Conservation (phyloP, 2,329 filamentous ascomycete genomes). For the Aspergillus arachidicola region DNA sequence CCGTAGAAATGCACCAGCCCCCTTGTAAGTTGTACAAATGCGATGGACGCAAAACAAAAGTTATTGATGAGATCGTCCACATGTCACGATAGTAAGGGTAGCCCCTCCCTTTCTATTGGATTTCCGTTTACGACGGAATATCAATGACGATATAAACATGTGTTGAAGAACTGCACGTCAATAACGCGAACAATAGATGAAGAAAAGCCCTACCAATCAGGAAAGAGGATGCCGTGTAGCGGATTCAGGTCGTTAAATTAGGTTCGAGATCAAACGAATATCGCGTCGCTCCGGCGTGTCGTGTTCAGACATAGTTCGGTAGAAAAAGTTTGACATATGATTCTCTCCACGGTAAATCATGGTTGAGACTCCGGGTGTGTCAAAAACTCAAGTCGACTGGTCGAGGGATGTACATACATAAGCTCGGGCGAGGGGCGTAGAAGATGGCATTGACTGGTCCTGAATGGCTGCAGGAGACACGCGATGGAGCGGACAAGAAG, state of each 20-base stretch:
- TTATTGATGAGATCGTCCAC: background rate
- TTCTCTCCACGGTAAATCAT: background rate
- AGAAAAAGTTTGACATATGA: slow-evolving; percentile 2
- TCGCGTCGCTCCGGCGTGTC: background rate
- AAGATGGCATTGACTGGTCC: background rate
- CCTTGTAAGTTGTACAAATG: background rate
- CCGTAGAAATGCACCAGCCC: background rate
- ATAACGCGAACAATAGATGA: background rate
- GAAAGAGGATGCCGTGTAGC: background rate
- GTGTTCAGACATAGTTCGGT: background rate
- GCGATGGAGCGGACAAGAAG: slow-evolving; percentile 27
- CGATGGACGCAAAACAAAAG: background rate
- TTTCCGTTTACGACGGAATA: background rate
- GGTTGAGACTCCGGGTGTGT: slow-evolving; percentile 7
- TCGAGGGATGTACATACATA: slow-evolving; percentile 7
- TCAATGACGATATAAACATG: background rate
- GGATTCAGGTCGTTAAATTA: background rate
- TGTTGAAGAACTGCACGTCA: background rate
- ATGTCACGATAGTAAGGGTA: no score
- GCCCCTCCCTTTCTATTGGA: background rate
- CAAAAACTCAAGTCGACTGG: slow-evolving; percentile 11
- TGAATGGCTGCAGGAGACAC: slow-evolving; percentile 15
- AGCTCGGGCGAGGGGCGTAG: slow-evolving; percentile 6
- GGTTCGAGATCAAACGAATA: background rate
- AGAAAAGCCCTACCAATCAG: background rate